Base-by-base conservation (phyloP, 345 rosid species). In the Linum tenue region DNA sequence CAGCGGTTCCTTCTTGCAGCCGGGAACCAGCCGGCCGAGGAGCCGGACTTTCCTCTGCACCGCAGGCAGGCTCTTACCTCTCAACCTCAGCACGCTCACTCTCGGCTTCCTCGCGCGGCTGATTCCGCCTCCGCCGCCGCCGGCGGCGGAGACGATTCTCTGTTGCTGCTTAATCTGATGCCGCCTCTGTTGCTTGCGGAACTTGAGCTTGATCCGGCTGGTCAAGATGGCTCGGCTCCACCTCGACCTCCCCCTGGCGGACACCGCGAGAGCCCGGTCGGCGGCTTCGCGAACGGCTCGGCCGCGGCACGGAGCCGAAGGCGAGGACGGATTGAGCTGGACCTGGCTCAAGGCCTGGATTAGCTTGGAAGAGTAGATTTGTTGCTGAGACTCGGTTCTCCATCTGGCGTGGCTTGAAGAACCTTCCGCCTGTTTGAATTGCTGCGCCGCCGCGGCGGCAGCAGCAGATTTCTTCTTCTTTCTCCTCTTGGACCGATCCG, bases 171-270 rank as follows among this genome's bases (percentile, higher is more conserved):
- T 79, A 55, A 3, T 77, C 72, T 6, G 72, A 56, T 15, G 72
- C 66, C 16, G 64, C 76, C 69, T 77, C 66, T 62, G 64, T 3
- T 70, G 71, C 72, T 87, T 95, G 66, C 91, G 77, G 73, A 90
- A 91, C 78, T 87, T 95, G 53, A 91, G 79, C 73, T 85, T 95
- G 31, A 91, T 75, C 68, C 91, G 81, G 50, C 72, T 82, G 0
- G 89, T 82, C 66, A 95, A 71, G 56, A 95, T 87, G 51, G 99
- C 97, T 59, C 96, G 83, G 72, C 99, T 95, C 99, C 99, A 95
- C 15, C 92, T 71, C 6, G 87, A 83, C 73, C 76, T 80, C 12
- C 99, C 96, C 69, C 85, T 91, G 0, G 96, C 99, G 3, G 97
- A 85, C 1, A 83, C 82, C 0, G 99, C 99, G 2, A 94, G 75